Evolutionary conservation across 2,329 filamentous ascomycete species (phyloP).

Genomic region (Hypomyces rosellus): DNA sequence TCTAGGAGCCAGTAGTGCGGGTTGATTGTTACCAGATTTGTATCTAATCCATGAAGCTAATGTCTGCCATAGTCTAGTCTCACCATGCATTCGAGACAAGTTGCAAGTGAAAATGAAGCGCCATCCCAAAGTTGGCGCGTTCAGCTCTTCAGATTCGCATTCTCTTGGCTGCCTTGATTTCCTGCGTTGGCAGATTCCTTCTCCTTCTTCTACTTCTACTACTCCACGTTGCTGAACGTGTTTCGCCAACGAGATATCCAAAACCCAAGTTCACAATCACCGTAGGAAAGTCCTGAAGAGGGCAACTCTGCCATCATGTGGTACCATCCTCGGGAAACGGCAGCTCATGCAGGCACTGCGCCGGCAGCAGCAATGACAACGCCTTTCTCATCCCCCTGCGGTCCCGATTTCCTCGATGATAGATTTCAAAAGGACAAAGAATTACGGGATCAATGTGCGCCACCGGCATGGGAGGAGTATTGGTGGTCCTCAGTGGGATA

Average conservation of each 20-base stretch:
- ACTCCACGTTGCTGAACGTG: too few relatives aligned
- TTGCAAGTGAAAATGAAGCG: too few relatives aligned
- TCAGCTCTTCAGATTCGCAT: not conserved
- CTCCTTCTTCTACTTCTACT: too few relatives aligned
- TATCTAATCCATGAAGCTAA: not conserved
- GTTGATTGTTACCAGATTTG: not conserved
- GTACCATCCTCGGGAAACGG: not conserved
- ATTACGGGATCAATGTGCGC: slow-evolving; percentile 5
- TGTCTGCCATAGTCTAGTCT: too few relatives aligned
- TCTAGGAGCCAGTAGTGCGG: not conserved
- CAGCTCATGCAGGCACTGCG: slow-evolving; percentile 2
- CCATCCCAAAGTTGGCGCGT: not conserved
- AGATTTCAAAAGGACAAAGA: slow-evolving; percentile 5
- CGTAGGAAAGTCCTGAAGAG: not conserved
- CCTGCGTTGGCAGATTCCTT: too few relatives aligned
- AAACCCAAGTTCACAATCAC: not conserved
- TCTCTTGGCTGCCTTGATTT: not conserved
- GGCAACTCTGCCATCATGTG: not conserved
- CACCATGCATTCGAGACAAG: too few relatives aligned
- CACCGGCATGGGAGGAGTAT: slow-evolving; percentile 5
- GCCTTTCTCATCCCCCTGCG: slow-evolving; percentile 9
- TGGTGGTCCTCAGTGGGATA: slow-evolving; percentile 11
- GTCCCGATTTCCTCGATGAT: slow-evolving; percentile 4
- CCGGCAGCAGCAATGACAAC: slow-evolving; percentile 9
- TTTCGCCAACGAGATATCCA: too few relatives aligned